phyloP scores from a whole-genome alignment of 345 rosid genomes.

The Boechera stricta region DNA sequence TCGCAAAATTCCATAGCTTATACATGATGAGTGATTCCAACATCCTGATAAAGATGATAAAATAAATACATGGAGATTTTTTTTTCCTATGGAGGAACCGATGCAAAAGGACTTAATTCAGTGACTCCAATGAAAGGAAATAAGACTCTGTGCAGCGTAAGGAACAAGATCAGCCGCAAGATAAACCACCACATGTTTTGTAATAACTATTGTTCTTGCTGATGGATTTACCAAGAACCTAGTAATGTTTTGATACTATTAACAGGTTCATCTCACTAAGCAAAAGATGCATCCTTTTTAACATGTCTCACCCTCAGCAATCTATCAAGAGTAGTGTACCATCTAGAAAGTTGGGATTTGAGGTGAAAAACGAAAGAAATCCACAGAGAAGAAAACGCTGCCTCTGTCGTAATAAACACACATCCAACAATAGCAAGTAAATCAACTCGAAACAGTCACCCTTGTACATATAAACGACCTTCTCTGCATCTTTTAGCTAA shows the following conservation, averaged over 20 bases:
- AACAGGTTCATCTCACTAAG: background rate
- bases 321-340: background rate
- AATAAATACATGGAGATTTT: background rate
- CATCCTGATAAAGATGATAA: background rate
- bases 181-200: background rate
- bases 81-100: background rate
- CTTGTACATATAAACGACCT: background rate
- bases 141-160: background rate
- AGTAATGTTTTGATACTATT: conserved; percentile 2
- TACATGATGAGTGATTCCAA: conserved; percentile 7
- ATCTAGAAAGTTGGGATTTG: background rate
- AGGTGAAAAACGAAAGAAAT: conserved; percentile 1
- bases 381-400: background rate
- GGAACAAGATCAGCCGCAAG: background rate
- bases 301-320: conserved; percentile 8
- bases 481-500: background rate
- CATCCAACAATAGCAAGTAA: background rate
- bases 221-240: background rate
- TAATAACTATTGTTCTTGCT: background rate
- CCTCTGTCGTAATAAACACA: background rate
- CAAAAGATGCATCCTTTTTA: conserved; percentile 17
- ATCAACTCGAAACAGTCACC: background rate
- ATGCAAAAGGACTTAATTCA: background rate
- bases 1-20: background rate
- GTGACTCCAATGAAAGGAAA: background rate